These are phyloP conservation scores for Aphanomyces euteiches DNA, from an alignment of 352 stramenopile genomes.

Conservation along the genomic window DNA sequence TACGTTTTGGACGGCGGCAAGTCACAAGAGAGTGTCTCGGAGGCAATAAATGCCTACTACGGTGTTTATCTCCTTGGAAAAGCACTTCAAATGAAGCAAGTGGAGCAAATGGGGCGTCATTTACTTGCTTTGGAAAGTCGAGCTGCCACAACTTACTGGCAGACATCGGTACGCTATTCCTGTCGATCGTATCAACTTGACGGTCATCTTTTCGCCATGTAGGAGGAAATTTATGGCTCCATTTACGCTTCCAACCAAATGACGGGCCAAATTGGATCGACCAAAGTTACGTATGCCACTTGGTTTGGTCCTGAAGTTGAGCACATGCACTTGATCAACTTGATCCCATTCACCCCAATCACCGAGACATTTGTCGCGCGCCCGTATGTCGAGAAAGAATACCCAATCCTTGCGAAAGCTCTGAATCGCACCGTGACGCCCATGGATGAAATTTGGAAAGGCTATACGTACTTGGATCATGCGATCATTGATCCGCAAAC, in stretches of 20 bases:
- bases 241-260: conserved; percentile 79
- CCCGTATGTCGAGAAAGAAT: conserved; percentile 72
- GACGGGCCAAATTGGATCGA: conserved; percentile 70
- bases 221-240: conserved; percentile 59
- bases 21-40: conserved; percentile 94
- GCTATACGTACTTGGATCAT: conserved; percentile 79
- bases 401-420: conserved; percentile 68
- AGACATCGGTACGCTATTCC: conserved; percentile 61
- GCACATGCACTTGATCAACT: conserved; percentile 89
- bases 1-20: conserved; percentile 95
- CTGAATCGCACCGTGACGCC: conserved; percentile 53
- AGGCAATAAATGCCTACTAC: conserved; percentile 97
- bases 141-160: conserved; percentile 95
- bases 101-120: conserved; percentile 88
- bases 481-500: conserved; percentile 70
- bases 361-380: conserved; percentile 66
- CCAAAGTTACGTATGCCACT: conserved; percentile 83
- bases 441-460: conserved; percentile 76
- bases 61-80: conserved; percentile 91
- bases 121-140: conserved; percentile 91
- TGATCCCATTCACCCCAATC: conserved; percentile 89
- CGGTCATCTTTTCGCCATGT: background rate
- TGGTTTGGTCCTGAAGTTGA: conserved; percentile 82
- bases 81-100: conserved; percentile 54
- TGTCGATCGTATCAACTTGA: conserved; percentile 14